These are phyloP conservation scores for Mycena venus DNA, from an alignment of 768 basidiomycete species.

Conservation along the genomic window DNA sequence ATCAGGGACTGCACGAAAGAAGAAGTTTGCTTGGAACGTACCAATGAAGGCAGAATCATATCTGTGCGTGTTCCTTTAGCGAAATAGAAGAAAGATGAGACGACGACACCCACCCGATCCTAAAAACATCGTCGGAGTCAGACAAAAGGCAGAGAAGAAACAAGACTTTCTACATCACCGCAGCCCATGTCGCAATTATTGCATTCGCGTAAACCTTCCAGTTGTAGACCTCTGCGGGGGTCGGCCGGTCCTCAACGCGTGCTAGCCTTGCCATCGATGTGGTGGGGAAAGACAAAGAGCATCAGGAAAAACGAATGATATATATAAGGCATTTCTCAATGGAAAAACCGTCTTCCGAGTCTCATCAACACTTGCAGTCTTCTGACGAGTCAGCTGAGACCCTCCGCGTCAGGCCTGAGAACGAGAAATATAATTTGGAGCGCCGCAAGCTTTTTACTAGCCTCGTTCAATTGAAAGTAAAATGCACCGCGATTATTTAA, in stretches of 20 bases:
- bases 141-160: not conserved
- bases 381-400: too few species aligned
- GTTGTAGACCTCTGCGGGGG: constrained; percentile 54
- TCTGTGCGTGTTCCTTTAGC: constrained; percentile 23
- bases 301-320: not conserved
- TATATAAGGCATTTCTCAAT: not conserved
- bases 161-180: constrained; percentile 40
- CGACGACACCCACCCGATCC: constrained; percentile 47
- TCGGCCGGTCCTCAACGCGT: constrained; percentile 43
- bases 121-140: not conserved
- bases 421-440: too few species aligned
- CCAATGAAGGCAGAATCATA: constrained; percentile 62
- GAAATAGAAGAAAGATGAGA: not conserved
- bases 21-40: not conserved
- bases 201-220: constrained; percentile 54
- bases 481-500: too few species aligned
- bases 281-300: not conserved
- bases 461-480: too few species aligned
- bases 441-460: too few species aligned
- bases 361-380: too few species aligned
- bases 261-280: constrained; percentile 30
- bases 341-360: not conserved
- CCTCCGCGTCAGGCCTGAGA: too few species aligned
- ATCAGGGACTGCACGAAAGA: not conserved
- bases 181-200: constrained; percentile 51